A percentile compares a stretch with the other conserved stretches of the same genome.
These are phyloP conservation scores for Sapria himalayana DNA, from an alignment of 345 rosid genomes.

Conservation along the genomic window DNA sequence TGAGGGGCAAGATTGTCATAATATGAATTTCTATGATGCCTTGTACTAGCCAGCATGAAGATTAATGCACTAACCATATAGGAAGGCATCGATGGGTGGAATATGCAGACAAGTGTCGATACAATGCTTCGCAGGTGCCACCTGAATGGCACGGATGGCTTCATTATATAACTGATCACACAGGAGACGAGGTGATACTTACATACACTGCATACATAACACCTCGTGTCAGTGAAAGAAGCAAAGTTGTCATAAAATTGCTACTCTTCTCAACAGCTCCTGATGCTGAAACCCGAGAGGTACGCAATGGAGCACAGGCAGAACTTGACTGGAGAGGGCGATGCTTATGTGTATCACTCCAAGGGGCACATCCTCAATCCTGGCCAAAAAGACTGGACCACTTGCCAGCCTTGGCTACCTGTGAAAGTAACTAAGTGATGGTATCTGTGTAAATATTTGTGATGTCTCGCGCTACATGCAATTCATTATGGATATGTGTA, in stretches of 20 bases:
- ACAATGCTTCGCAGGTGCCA: constrained; percentile 95
- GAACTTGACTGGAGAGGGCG: constrained; percentile 87
- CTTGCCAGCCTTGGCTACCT: constrained; percentile 89
- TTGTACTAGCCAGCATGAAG: too few species aligned
- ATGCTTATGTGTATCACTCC: constrained; percentile 59
- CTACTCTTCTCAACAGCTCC: constrained; percentile 39
- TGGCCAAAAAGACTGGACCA: constrained; percentile 85
- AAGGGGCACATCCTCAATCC: constrained; percentile 90
- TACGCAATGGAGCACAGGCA: constrained; percentile 77
- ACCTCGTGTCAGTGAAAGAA: too few species aligned
- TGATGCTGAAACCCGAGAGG: constrained; percentile 78
- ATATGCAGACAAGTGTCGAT: constrained; percentile 61
- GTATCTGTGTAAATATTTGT: too few species aligned
- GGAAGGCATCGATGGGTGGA: constrained; percentile 97
- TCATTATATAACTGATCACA: constrained; percentile 77
- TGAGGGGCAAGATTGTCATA: too few species aligned
- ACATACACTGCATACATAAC: too few species aligned
- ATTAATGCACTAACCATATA: too few species aligned
- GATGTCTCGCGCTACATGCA: too few species aligned
- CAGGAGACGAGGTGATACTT: constrained; percentile 69
- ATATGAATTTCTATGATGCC: too few species aligned
- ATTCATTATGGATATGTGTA: too few species aligned
- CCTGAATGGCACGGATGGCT: constrained; percentile 99
- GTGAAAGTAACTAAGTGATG: too few species aligned
- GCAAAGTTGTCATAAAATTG: too few species aligned